Evolutionary conservation across 1,284 basidiomycete species (phyloP).

Genomic region (Meira nashicola): DNA sequence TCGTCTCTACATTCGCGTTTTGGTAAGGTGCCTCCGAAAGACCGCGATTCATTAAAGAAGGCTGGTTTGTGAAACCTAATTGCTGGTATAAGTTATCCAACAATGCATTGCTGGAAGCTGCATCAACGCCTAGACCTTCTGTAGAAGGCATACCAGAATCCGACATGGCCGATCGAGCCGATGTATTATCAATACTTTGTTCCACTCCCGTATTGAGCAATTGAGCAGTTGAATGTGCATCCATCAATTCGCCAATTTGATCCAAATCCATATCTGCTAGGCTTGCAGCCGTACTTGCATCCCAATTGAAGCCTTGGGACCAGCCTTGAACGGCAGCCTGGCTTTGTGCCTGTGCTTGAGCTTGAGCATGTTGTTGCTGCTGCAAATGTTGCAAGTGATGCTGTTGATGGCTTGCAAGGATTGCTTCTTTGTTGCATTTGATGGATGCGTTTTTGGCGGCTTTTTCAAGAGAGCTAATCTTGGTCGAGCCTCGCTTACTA

Average conservation of each 20-base stretch:
- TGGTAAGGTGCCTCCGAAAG: constrained; percentile 20
- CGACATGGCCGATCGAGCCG: not conserved
- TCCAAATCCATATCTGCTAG: constrained; percentile 18
- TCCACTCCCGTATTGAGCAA: not conserved
- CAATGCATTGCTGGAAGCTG: constrained; percentile 9
- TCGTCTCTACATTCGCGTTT: not conserved
- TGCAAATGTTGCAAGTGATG: constrained; percentile 16
- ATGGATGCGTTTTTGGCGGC: not conserved
- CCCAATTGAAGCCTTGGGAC: not conserved
- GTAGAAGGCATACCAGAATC: not conserved
- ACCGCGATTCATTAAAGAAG: constrained; percentile 12
- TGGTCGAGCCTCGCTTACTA: not conserved
- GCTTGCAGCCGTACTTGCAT: not conserved
- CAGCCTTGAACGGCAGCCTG: constrained; percentile 4
- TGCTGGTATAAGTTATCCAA: constrained; percentile 18
- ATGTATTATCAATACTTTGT: not conserved
- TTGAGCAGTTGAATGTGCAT: constrained; percentile 8
- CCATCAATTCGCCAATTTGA: constrained; percentile 8
- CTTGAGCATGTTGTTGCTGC: constrained; percentile 9
- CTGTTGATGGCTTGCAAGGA: constrained; percentile 7
- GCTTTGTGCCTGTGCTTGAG: not conserved
- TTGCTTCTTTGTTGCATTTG: constrained; percentile 2
- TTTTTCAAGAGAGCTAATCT: constrained; percentile 1
- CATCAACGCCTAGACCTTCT: not conserved
- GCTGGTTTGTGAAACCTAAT: not conserved